phyloP scores from a whole-genome alignment of 208 protist species.

The Trypanosoma theileri region DNA sequence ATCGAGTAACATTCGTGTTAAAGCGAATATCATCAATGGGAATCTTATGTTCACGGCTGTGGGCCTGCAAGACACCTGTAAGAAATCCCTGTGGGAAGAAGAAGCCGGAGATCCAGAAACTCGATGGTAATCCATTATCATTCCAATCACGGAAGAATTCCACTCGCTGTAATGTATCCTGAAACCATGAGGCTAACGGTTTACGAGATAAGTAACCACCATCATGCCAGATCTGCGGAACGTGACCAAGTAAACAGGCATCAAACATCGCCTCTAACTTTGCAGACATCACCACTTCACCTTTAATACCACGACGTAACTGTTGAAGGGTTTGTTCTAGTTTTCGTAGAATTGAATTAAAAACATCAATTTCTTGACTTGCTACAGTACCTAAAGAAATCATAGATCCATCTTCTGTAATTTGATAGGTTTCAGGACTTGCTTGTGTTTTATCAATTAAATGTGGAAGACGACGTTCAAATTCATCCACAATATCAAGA shows the following conservation, averaged over 20 bases:
- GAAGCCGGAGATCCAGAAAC: slow-evolving; percentile 97
- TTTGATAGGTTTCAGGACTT: slow-evolving; percentile 83
- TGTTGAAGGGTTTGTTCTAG: slow-evolving; percentile 68
- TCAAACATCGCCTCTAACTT: slow-evolving; percentile 92
- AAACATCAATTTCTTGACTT: slow-evolving; percentile 90
- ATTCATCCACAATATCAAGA: slow-evolving; percentile 73
- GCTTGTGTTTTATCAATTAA: slow-evolving; percentile 82
- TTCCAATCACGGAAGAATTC: slow-evolving; percentile 96
- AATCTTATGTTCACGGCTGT: slow-evolving; percentile 85
- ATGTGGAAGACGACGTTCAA: slow-evolving; percentile 70
- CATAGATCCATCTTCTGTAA: slow-evolving; percentile 85
- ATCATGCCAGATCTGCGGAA: slow-evolving; percentile 91
- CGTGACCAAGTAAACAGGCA: slow-evolving; percentile 85
- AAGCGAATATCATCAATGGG: slow-evolving; percentile 93
- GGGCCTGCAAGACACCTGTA: slow-evolving; percentile 90
- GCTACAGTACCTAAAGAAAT: slow-evolving; percentile 90
- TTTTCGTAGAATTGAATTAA: slow-evolving; percentile 84
- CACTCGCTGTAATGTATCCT: slow-evolving; percentile 91
- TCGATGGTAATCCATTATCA: slow-evolving; percentile 85
- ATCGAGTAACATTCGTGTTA: slow-evolving; percentile 80
- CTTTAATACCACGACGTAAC: slow-evolving; percentile 84
- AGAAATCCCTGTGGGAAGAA: slow-evolving; percentile 98
- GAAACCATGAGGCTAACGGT: slow-evolving; percentile 95
- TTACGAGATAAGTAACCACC: slow-evolving; percentile 95
- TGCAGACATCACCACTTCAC: slow-evolving; percentile 91